A percentile compares a stretch with the other conserved stretches of the same genome.
phyloP scores from a whole-genome alignment of 2,329 filamentous ascomycete species.

The Sclerotinia spermophila region DNA sequence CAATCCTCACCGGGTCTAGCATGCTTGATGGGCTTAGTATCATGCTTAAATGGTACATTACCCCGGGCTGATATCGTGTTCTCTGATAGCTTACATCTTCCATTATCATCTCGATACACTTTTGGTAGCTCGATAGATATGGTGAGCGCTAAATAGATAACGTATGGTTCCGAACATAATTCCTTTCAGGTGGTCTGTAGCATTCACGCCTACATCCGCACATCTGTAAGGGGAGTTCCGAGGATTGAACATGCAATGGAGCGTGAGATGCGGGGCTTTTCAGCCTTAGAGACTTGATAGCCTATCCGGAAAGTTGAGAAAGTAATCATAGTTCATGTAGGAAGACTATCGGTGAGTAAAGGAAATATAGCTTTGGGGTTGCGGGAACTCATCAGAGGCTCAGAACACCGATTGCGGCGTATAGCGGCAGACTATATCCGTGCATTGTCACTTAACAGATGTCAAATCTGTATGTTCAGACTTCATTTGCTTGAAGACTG shows the following conservation, averaged over 20 bases:
- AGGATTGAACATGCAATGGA: background rate
- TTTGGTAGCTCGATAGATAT: background rate
- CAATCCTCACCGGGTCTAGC: background rate
- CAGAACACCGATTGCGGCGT: background rate
- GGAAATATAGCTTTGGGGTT: background rate
- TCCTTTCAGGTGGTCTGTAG: background rate
- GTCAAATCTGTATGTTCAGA: background rate
- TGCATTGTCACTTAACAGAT: conserved; percentile 5
- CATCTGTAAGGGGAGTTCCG: background rate
- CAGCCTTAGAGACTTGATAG: background rate
- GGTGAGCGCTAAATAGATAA: background rate
- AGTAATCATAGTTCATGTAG: background rate
- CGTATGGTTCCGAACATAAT: background rate
- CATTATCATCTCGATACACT: conserved; percentile 3
- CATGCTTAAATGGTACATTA: background rate
- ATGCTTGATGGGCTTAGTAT: conserved; percentile 2
- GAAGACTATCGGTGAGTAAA: background rate
- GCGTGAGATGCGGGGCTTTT: background rate
- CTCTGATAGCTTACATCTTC: conserved; percentile 4
- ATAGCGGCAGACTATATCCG: background rate
- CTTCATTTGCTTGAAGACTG: background rate
- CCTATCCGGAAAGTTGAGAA: background rate
- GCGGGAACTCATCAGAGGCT: background rate
- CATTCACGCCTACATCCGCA: background rate
- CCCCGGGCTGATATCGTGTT: conserved; percentile 5